Evolutionary conservation across 2,329 filamentous ascomycete species (phyloP), one percentile per base, ranked within the genome.

Genomic region (Fusarium transvaalense): DNA sequence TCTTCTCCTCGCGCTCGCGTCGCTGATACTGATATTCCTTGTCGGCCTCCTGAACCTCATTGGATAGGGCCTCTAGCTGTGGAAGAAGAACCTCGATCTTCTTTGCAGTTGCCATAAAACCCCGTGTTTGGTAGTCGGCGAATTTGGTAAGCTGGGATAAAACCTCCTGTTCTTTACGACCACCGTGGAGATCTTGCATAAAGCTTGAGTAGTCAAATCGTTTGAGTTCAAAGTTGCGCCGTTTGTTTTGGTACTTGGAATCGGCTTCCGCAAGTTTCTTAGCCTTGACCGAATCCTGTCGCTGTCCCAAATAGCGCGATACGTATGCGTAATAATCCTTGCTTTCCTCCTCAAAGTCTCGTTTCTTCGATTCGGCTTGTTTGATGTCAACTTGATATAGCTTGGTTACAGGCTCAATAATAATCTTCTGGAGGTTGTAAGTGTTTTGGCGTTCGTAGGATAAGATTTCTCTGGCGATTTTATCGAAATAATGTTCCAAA

Each of bases 171-270:
- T 99, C 96, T 78, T 98, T 99, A 66, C 96, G 91, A n/a, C 96
- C 96, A 31, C 96, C 96, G 68, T 98, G 96, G n/a, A 99, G 85
- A 82, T 99, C 96, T 75, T 98, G 95, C 92, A 99, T 97, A 76
- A 98, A 99, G 15, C 93, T 97, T 5, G 95, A 98, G 78, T 99
- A 99, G 79, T 99, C 97, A 75, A 99, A 99, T 12, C 97, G 91
- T 82, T 97, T 97, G 59, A 99, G 86, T 82, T 99, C 96, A 75
- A 99, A 99, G 72, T 94, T 97, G 43, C 93, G 90, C 70, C 94
- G 89, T 82, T 98, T 98, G 45, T 87, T 89, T 78, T 98, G 95
- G 76, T 98, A 99, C 77, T 99, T 99, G 32, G 92, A 92, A 78
- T 99, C 96, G 73, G 94, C 97, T 74, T 97, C 94, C 39, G 88